Evolutionary conservation across 495 filamentous ascomycete species (phyloP).

Genomic region (Penicillium samsonianum): DNA sequence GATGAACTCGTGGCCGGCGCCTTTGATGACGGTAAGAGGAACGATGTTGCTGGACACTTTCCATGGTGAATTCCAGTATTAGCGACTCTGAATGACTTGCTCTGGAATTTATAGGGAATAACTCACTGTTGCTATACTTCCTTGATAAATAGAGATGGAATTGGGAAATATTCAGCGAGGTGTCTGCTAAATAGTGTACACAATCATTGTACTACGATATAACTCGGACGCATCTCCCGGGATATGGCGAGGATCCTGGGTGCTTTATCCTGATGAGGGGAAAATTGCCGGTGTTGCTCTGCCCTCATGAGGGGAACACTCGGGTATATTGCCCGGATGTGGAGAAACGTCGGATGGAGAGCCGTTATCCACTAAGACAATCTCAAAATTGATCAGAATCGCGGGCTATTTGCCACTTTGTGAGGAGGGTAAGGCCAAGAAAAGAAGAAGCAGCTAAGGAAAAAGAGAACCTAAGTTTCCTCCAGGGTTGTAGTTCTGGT

Average conservation of each 20-base stretch:
- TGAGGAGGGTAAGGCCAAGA: not conserved
- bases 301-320: constrained; percentile 16
- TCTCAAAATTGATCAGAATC: not conserved
- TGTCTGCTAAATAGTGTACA: constrained; percentile 6
- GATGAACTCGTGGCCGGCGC: constrained; percentile 35
- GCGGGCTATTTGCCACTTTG: not conserved
- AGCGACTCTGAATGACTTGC: not conserved
- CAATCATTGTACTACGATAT: not conserved
- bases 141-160: not conserved
- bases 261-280: constrained; percentile 18
- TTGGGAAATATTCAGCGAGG: not conserved
- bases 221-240: constrained; percentile 13
- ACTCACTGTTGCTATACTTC: constrained; percentile 8
- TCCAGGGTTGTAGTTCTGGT: not conserved
- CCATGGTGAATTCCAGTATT: not conserved
- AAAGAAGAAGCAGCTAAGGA: not conserved
- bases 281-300: constrained; percentile 7
- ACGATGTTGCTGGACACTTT: constrained; percentile 31
- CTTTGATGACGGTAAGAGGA: constrained; percentile 37
- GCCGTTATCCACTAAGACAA: constrained; percentile 9
- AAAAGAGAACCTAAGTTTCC: too few species aligned
- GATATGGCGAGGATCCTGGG: not conserved
- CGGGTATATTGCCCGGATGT: constrained; percentile 12
- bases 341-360: constrained; percentile 13
- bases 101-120: not conserved